Base-by-base conservation (phyloP, 139 green algal species). In the Chlamydomonas eustigma region DNA sequence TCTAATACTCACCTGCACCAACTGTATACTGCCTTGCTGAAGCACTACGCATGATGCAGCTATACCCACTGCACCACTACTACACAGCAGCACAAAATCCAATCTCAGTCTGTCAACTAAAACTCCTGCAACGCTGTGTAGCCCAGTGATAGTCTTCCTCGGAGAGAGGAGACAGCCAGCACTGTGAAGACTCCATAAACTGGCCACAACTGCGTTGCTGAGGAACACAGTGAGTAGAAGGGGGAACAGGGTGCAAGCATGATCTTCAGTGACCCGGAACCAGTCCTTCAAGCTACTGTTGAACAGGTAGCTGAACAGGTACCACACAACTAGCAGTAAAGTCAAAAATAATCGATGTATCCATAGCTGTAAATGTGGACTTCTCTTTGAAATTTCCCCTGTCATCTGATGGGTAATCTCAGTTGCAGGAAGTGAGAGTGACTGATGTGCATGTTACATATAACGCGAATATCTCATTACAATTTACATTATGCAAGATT, bases 1-100 rank as follows among this genome's bases (percentile, higher is more conserved):
- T n/a, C n/a, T n/a, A n/a, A n/a, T n/a, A n/a, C 68, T 6, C 37
- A 75, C 68, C 68, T 80, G 75, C 64, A 80, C 75, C 64, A 80
- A 65, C 65, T 80, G 75, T 4, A 80, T 80, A 39, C 64, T 75
- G 39, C 75, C 75, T 28, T 80, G 69, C 65, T 80, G 35, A 3
- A 73, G 58, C 33, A 80, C 75, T 33, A 80, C 3, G 12, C 25
- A 35, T 25, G 58, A 52, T 39, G 75, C 39, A 1, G 65, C 50
- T 6, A 72, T 32, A 30, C 75, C 75, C 12, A 80, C 33, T 18
- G 63, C 65, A 4, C 51, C 58, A 28, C 64, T 71, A 39, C 33
- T 8, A 33, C 75, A 80, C 65, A 80, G 33, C 5, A 80, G 65
- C 18, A 3, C 32, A 1, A 80, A 39, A 50, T 80, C 75, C 25